phyloP scores from a whole-genome alignment of 306 rosid genomes.

The Hylodesmum podocarpum region DNA sequence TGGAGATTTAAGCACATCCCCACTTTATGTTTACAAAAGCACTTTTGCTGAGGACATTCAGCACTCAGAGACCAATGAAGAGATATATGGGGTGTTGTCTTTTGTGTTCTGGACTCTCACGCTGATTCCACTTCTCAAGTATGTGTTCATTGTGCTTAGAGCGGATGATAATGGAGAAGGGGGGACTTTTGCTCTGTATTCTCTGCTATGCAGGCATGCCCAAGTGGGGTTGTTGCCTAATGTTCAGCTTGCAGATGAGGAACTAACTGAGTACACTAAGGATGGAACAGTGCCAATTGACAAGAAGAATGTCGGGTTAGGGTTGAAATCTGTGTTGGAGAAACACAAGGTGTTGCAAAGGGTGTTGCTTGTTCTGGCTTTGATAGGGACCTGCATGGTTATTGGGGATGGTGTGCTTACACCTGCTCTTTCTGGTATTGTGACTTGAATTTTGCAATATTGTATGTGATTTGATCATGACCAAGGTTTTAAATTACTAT shows the following conservation, averaged over 20 bases:
- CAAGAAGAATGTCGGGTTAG: slow-evolving; percentile 40
- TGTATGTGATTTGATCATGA: not conserved
- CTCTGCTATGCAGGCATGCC: slow-evolving; percentile 75
- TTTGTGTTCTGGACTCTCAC: slow-evolving; percentile 86
- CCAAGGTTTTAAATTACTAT: not conserved
- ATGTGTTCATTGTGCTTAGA: slow-evolving; percentile 80
- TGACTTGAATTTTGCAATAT: not conserved
- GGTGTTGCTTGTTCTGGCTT: slow-evolving; percentile 63
- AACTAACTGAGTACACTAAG: slow-evolving; percentile 61
- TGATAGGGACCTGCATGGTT: slow-evolving; percentile 88
- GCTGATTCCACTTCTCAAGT: slow-evolving; percentile 62
- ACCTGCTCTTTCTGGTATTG: slow-evolving; percentile 77
- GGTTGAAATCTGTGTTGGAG: slow-evolving; percentile 62
- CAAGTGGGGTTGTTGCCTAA: slow-evolving; percentile 62
- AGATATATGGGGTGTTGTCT: slow-evolving; percentile 43
- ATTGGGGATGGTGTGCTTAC: slow-evolving; percentile 87
- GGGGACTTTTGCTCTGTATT: slow-evolving; percentile 83
- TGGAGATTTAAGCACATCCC: slow-evolving; percentile 4
- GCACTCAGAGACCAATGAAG: slow-evolving; percentile 5
- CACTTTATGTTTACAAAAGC: not conserved
- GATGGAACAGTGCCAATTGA: slow-evolving; percentile 40
- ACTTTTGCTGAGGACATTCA: slow-evolving; percentile 7
- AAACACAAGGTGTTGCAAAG: slow-evolving; percentile 60
- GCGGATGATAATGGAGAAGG: slow-evolving; percentile 90
- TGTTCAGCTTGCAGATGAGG: slow-evolving; percentile 56